Evolutionary conservation across 345 rosid genomes (phyloP), one percentile per base, ranked within the genome.

Genomic region (Salix dunnii): DNA sequence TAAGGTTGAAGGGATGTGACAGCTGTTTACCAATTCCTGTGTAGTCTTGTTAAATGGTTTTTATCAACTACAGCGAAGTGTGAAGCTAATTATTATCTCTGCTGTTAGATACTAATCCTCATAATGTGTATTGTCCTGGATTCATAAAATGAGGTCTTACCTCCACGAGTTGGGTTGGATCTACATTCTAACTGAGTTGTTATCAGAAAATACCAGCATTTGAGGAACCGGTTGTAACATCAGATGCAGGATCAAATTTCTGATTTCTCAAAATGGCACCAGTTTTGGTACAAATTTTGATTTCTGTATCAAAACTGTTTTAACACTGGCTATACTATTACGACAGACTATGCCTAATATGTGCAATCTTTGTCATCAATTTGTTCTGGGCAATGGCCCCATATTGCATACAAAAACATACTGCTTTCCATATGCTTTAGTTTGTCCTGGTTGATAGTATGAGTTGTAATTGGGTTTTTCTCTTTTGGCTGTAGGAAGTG

Each of bases 401-500:
- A 55, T 43, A 43, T 43, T 13, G 17, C 48, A 12, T 43, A 11
- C 5, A 43, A 43, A 43, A 43, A 43, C 48, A 13, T 9, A 3
- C 69, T 66, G 11, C 6, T 13, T 33, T 66, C 7, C 69, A 30
- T 66, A 35, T 31, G 69, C 28, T 25, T 72, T 30, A 25, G 25
- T 30, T 51, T 23, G 14, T 70, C 74, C 38, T 2, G 27, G n/a
- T 79, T 70, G 30, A 23, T 21, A 27, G 20, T 25, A 38, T 17
- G 35, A 35, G 42, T 31, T 27, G 36, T 71, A 6, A 55, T 33
- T 30, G 40, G 33, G 27, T 14, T 6, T 64, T 21, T 53, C 11
- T 64, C 73, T 17, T 49, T 28, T 87, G 67, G 53, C 81, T 84
- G 81, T 92, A 96, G 99, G 98, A 91, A 83, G 96, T 93, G 79